A percentile compares a stretch with the other conserved stretches of the same genome.
Evolutionary conservation across 1,139 yeast genomes (phyloP).

Genomic region (Pneumocystis wakefieldiae): DNA sequence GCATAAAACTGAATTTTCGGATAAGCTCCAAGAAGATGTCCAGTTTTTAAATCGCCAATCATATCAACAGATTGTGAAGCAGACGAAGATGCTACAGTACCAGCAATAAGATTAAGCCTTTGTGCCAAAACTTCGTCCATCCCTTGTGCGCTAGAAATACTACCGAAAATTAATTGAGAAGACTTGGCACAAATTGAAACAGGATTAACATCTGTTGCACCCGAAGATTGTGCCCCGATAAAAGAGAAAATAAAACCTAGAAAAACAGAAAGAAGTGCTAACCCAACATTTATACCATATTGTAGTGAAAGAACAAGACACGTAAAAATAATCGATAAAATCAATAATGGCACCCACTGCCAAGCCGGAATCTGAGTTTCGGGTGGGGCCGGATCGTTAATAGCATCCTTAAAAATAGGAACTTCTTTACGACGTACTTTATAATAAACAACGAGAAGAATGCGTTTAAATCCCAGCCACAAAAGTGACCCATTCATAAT

Average conservation of each 20-base stretch:
- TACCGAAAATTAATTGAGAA: constrained; percentile 9
- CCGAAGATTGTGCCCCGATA: constrained; percentile 11
- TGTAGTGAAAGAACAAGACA: constrained; percentile 10
- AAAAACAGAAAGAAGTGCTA: constrained; percentile 7
- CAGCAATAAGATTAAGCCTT: constrained; percentile 9
- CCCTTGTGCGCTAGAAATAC: constrained; percentile 9
- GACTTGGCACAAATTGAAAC: constrained; percentile 11
- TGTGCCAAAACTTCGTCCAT: constrained; percentile 5
- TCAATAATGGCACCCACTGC: constrained; percentile 8
- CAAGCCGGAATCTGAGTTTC: constrained; percentile 8
- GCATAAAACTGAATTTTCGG: constrained; percentile 10
- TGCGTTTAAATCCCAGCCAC: constrained; percentile 5
- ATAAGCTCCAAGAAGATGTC: constrained; percentile 9
- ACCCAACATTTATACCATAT: constrained; percentile 6
- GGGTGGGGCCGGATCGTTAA: constrained; percentile 4
- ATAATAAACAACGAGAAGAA: constrained; percentile 3
- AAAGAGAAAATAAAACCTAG: constrained; percentile 9
- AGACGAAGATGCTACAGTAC: constrained; percentile 9
- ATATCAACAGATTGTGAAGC: constrained; percentile 12
- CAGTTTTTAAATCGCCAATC: constrained; percentile 11
- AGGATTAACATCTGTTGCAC: constrained; percentile 11
- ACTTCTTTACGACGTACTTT: neutral
- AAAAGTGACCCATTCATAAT: constrained; percentile 8
- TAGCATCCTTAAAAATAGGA: neutral
- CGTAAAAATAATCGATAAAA: constrained; percentile 7